A percentile compares a stretch with the other conserved stretches of the same genome.
phyloP scores from a whole-genome alignment of 768 basidiomycete genomes.

The Myochromella boudieri region DNA sequence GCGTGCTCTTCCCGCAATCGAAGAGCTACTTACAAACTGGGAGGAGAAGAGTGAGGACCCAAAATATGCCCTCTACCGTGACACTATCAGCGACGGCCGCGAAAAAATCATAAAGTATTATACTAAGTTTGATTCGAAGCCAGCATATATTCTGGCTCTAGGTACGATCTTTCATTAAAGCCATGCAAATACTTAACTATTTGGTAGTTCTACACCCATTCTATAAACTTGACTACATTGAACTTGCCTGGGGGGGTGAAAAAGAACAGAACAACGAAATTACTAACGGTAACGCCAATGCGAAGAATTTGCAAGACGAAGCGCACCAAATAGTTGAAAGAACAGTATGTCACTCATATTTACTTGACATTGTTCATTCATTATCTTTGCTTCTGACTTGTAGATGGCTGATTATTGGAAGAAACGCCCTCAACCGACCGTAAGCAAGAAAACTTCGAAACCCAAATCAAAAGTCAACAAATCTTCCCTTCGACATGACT shows the following conservation, averaged over 20 bases:
- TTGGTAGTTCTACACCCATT: conserved; percentile 27
- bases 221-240: conserved; percentile 26
- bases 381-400: not conserved
- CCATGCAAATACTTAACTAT: not conserved
- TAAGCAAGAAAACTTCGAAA: not conserved
- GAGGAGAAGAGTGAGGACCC: conserved; percentile 18
- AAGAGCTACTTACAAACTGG: conserved; percentile 27
- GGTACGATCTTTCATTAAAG: conserved; percentile 15
- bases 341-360: conserved; percentile 12
- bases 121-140: conserved; percentile 17
- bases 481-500: conserved; percentile 1
- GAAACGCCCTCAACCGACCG: not conserved
- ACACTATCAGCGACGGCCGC: conserved; percentile 19
- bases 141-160: conserved; percentile 21
- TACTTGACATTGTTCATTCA: too few relatives aligned
- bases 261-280: conserved; percentile 20
- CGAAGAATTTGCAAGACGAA: conserved; percentile 20
- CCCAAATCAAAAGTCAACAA: not conserved
- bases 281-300: conserved; percentile 11
- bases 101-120: conserved; percentile 25
- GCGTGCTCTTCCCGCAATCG: conserved; percentile 24
- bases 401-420: conserved; percentile 16
- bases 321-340: conserved; percentile 15
- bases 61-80: conserved; percentile 16
- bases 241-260: conserved; percentile 23